Base-by-base conservation (phyloP, 2,329 filamentous ascomycete species). In the Cucurbitaria berberidis region DNA sequence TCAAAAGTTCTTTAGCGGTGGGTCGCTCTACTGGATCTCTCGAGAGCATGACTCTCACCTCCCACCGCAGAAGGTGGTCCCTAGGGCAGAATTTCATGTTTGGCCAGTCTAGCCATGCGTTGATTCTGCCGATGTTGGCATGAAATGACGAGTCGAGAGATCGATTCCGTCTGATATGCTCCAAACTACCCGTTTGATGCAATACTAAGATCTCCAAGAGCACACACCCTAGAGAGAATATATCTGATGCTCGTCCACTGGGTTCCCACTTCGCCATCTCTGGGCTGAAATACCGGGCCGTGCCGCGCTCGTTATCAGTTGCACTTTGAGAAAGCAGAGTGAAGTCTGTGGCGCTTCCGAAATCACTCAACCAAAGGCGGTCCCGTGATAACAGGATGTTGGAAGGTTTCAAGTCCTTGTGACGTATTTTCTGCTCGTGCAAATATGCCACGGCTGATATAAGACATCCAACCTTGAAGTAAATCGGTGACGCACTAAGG, bases 191-290 rank as follows among this genome's bases (percentile, higher is more conserved):
- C n/a, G 42, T 41, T 8, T 30, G 6, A 9, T 55, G 45, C 7
- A 89, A 85, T 18, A 85, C 85, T 19, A 91, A 66, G 34, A 91
- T 81, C 59, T 92, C 89, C 7, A 91, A 79, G 55, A 89, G 87
- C 47, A 91, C 80, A 68, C 88, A 89, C 11, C 86, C 89, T 1
- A 91, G 78, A 2, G 87, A 89, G 74, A 89, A 92, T 26, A 91
- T 78, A 67, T 91, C 89, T 36, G 86, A 84, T 61, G 61, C 57
- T 3, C 63, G 53, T 3, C 64, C 62, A 32, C 16, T 48, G 1
- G 44, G 45, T 24, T 56, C 38, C 27, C 43, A 61, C 11, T 39
- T 35, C 11, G 51, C 55, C 34, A 65, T 53, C 39, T 67, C 65
- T 8, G 65, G 65, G 1, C 58, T 51, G 19, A 64, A 63, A 27